Evolutionary conservation across 2,329 filamentous ascomycete species (phyloP).

Genomic region (Talaromyces piceae): DNA sequence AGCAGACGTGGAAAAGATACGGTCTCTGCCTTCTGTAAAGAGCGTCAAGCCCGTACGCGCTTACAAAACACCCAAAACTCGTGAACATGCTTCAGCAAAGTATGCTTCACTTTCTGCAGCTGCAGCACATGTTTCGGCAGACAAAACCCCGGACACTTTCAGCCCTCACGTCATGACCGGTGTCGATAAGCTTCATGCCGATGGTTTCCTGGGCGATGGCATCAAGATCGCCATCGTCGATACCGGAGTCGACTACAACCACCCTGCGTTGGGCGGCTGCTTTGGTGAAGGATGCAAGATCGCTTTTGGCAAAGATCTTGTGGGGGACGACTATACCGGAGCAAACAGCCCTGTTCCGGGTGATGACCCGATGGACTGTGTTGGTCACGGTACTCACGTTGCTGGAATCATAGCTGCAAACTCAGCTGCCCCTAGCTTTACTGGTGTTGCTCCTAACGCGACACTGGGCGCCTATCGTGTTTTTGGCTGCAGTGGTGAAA

Average conservation of each 20-base stretch:
- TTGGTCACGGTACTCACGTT: conserved; percentile 56
- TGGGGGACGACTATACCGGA: conserved; percentile 44
- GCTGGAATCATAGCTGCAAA: conserved; percentile 57
- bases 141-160: not conserved
- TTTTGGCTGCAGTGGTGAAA: conserved; percentile 48
- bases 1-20: not conserved
- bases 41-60: conserved; percentile 2
- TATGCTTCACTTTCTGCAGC: not conserved
- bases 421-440: conserved; percentile 46
- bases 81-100: not conserved
- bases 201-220: conserved; percentile 14
- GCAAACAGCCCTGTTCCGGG: conserved; percentile 38
- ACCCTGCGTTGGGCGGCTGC: conserved; percentile 57
- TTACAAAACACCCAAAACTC: not conserved
- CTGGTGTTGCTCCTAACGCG: conserved; percentile 51
- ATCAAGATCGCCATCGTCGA: conserved; percentile 16
- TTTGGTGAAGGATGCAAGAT: conserved; percentile 56
- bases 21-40: conserved; percentile 6
- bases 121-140: not conserved
- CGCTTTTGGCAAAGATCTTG: conserved; percentile 50
- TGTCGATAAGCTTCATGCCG: conserved; percentile 17
- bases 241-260: conserved; percentile 51
- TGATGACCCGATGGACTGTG: conserved; percentile 48
- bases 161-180: conserved; percentile 15
- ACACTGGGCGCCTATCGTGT: conserved; percentile 51